Base-by-base conservation (phyloP, 2,329 filamentous ascomycete species). In the Diaporthe sp. region DNA sequence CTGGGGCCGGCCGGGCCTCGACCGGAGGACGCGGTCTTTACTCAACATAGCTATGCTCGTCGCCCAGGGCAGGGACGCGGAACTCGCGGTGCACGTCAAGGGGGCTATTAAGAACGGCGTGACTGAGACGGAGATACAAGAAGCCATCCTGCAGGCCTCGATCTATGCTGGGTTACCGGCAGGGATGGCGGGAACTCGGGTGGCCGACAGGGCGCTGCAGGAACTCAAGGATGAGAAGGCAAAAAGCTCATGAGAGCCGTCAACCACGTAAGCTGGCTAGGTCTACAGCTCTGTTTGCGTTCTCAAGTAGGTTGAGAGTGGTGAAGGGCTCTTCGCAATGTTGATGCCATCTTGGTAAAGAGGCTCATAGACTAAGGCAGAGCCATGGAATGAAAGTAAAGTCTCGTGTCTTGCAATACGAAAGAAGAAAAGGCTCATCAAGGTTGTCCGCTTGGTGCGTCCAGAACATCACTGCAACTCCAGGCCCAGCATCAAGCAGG, bases 41-140 rank as follows among this genome's bases (percentile, higher is more conserved):
- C 82, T 92, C 63, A 92, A 92, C 81, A 89, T 93, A 58, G 91
- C 88, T 51, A 92, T 93, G 88, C 85, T 93, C 61, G 90, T 89
- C 81, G 90, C 90, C 1, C 82, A 92, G 78, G 92, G 92, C 77
- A 86, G 89, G 22, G 85, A 85, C 44, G 86, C 88, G 0, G 92
- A 93, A 79, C 85, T 93, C 61, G 90, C 84, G 0, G 86, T 92
- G 3, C 92, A 93, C 80, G 85, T 91, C 20, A 86, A 90, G 34
- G 91, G 91, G 0, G 92, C 91, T 2, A 82, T 91, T 75, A 90
- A 88, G 77, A 93, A 93, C 78, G 92, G 91, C 0, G 82, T 90
- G 13, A 89, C 86, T 0, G 91, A 92, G 79, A 81, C 90, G 25
- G 75, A 83, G 74, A 81, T 83, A 20, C 84, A 90, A 22, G 91